Base-by-base conservation (phyloP, 163 green algal genomes). In the Picocystis sp. region DNA sequence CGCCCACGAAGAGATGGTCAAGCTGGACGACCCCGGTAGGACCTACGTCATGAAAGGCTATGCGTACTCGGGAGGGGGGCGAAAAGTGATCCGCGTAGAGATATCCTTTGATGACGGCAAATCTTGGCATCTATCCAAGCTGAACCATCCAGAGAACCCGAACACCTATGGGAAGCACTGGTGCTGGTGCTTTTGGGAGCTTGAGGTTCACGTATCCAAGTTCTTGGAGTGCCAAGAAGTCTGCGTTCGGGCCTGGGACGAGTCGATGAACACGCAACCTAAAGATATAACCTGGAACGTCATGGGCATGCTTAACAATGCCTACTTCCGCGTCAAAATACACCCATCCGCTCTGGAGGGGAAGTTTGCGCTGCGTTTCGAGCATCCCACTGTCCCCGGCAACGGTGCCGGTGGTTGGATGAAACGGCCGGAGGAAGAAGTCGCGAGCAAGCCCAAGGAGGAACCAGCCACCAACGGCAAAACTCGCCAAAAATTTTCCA, bases 281-380 rank as follows among this genome's bases (percentile, higher is more conserved):
- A 19, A 63, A 10, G 33, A 67, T 44, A 71, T 87, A 45, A 89
- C 81, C 0, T 92, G 84, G 84, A 93, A 92, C 57, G 12, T 92
- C 25, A 91, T 93, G 77, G 88, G 88, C 62, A 94, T 96, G 87
- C 85, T 93, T 73, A 96, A 95, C 80, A 97, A 97, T 76, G 85
- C 73, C 67, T 71, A 81, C 60, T 94, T 85, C 80, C 66, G 76
- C 25, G 60, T 86, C 24, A 81, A 81, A 62, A 61, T 85, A 11
- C 64, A 84, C 58, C 55, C 46, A 67, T 48, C 62, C 2, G 64
- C 69, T 19, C 8, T 34, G 8, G 45, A 60, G 1, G 83, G 80
- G 47, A 62, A 67, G 17, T 71, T 94, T 48, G 76, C 55, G 34
- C 67, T 96, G 19, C 65, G 69, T 47, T 95, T 94, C 65, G 83